Conservation (phyloP, 129 eudicot species). For the Pseudognaphalium luteoalbum region DNA sequence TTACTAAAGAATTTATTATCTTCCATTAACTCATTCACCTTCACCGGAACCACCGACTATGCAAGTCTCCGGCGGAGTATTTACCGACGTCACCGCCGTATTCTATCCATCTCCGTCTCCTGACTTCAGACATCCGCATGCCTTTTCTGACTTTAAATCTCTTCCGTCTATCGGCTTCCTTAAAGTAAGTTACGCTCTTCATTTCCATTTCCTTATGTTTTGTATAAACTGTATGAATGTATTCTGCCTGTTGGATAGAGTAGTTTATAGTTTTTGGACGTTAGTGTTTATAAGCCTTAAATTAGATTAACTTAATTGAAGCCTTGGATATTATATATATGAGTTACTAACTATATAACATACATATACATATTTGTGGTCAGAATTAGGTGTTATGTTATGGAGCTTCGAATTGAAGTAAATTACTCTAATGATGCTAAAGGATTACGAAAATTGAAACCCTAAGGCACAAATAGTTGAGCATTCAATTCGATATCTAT, state of each 20-base stretch:
- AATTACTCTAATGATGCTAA: not conserved
- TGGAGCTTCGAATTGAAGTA: not conserved
- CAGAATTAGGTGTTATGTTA: not conserved
- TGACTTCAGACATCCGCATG: constrained; percentile 9
- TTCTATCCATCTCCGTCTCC: constrained; percentile 26
- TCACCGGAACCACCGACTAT: constrained; percentile 15
- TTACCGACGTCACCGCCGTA: constrained; percentile 28
- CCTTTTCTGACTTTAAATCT: constrained; percentile 28
- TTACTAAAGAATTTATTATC: constrained; percentile 2
- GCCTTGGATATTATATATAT: not conserved
- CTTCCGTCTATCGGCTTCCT: constrained; percentile 26
- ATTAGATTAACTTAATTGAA: not conserved
- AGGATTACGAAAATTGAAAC: not conserved
- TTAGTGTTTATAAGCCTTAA: constrained; percentile 7
- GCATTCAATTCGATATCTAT: not conserved
- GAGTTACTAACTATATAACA: not conserved
- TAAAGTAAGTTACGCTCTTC: constrained; percentile 29
- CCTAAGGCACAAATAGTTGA: not conserved
- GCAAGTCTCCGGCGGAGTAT: constrained; percentile 36
- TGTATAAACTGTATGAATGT: not conserved
- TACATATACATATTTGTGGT: not conserved
- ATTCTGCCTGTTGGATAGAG: not conserved
- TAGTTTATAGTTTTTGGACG: constrained; percentile 9
- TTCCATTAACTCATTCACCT: not conserved
- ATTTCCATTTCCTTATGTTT: not conserved